Percentiles rank a stretch among this genome's conserved stretches.
phyloP scores from a whole-genome alignment of 305 asterid genomes.

The Fraxinus greggii region DNA sequence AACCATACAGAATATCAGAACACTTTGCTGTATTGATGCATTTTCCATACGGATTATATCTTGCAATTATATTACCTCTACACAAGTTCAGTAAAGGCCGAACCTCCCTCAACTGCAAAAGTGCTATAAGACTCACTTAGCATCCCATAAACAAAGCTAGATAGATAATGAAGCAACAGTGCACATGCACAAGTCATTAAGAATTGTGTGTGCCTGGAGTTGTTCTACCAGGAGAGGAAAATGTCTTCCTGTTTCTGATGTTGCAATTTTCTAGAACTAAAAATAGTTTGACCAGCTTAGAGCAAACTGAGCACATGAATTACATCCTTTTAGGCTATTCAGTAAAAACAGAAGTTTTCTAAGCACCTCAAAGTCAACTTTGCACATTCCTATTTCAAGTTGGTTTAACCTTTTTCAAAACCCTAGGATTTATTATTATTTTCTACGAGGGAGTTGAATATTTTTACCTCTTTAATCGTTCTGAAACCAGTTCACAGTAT shows the following conservation, averaged over 20 bases:
- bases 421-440: neutral
- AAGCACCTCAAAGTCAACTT: neutral
- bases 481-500: constrained; percentile 56
- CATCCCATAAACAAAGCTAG: neutral
- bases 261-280: constrained; percentile 1
- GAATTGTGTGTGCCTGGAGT: neutral
- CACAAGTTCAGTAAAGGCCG: neutral
- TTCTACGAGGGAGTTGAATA: neutral
- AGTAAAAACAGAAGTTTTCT: neutral
- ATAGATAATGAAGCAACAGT: neutral
- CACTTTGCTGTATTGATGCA: neutral
- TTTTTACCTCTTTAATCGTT: constrained; percentile 60
- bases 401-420: constrained; percentile 10
- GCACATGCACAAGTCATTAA: neutral
- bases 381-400: constrained; percentile 5
- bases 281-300: neutral
- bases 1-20: neutral
- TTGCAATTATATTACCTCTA: neutral
- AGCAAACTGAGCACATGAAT: neutral
- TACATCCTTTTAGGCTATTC: neutral
- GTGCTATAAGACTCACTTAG: neutral
- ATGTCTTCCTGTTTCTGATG: neutral
- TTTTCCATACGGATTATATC: neutral
- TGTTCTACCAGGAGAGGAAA: neutral
- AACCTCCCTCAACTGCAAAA: neutral